Evolutionary conservation across 139 green algal genomes (phyloP).

Genomic region (Chara braunii): DNA sequence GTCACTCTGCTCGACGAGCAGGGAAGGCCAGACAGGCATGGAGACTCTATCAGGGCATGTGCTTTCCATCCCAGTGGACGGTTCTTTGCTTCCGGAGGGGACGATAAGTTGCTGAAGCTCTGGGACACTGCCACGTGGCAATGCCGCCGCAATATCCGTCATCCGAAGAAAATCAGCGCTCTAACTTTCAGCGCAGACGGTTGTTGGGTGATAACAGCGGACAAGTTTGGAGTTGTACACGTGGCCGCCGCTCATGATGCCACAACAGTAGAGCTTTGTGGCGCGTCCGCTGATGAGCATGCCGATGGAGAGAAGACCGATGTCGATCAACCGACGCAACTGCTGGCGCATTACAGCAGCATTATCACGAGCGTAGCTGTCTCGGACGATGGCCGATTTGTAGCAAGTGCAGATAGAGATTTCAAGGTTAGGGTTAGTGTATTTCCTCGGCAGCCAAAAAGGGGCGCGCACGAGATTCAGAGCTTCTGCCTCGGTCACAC

Average conservation of each 20-base stretch:
- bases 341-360: slow-evolving; percentile 75
- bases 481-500: slow-evolving; percentile 75
- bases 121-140: slow-evolving; percentile 24
- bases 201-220: slow-evolving; percentile 51
- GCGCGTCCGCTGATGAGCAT: background rate
- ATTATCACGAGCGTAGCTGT: slow-evolving; percentile 62
- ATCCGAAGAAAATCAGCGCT: slow-evolving; percentile 61
- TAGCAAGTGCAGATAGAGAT: slow-evolving; percentile 70
- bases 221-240: slow-evolving; percentile 79
- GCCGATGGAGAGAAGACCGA: background rate
- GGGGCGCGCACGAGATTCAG: slow-evolving; percentile 69
- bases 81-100: slow-evolving; percentile 21
- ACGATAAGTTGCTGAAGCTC: slow-evolving; percentile 44
- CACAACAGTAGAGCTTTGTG: no score
- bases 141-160: slow-evolving; percentile 40
- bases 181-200: slow-evolving; percentile 52
- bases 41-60: slow-evolving; percentile 21
- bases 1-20: background rate
- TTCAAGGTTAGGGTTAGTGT: slow-evolving; percentile 56
- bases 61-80: slow-evolving; percentile 20
- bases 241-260: slow-evolving; percentile 35
- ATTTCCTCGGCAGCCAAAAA: slow-evolving; percentile 18
- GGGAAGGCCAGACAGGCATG: slow-evolving; percentile 10
- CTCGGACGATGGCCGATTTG: slow-evolving; percentile 44
- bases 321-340: slow-evolving; percentile 29